These are phyloP conservation scores for Phaseolus lunatus DNA, from an alignment of 306 rosid genomes.

Conservation along the genomic window DNA sequence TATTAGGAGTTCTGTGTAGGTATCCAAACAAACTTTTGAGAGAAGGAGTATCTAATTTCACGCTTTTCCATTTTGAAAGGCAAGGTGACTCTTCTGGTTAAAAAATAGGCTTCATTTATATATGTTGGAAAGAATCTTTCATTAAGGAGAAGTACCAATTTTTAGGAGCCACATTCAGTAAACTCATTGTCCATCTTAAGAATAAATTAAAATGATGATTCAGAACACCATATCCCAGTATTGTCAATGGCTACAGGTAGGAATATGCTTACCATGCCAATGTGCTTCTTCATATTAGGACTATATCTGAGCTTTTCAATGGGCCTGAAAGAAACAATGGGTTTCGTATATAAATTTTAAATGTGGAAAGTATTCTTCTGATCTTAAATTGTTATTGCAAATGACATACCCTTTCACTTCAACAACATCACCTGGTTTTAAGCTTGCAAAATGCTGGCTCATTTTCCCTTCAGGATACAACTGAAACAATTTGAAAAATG, in stretches of 20 bases:
- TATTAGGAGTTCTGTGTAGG: neutral
- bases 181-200: neutral
- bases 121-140: neutral
- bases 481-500: conserved; percentile 54
- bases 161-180: conserved; percentile 4
- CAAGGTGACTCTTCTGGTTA: conserved; percentile 26
- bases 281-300: conserved; percentile 95
- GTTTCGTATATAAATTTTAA: conserved; percentile 40
- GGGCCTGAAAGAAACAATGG: conserved; percentile 70
- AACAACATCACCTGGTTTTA: conserved; percentile 92
- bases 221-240: conserved; percentile 29
- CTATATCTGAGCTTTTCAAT: conserved; percentile 86
- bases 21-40: conserved; percentile 35
- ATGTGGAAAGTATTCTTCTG: conserved; percentile 29
- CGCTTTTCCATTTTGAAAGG: conserved; percentile 15
- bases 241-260: conserved; percentile 24
- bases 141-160: neutral
- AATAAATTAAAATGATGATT: conserved; percentile 7
- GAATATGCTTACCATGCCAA: conserved; percentile 85
- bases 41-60: conserved; percentile 7
- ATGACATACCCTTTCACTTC: conserved; percentile 95
- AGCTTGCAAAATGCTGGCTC: conserved; percentile 98
- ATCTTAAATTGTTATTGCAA: conserved; percentile 30
- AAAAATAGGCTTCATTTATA: conserved; percentile 27
- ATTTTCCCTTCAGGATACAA: conserved; percentile 96